Conservation (phyloP, 768 basidiomycete species). For the Lepiota brunneoincarnata region DNA sequence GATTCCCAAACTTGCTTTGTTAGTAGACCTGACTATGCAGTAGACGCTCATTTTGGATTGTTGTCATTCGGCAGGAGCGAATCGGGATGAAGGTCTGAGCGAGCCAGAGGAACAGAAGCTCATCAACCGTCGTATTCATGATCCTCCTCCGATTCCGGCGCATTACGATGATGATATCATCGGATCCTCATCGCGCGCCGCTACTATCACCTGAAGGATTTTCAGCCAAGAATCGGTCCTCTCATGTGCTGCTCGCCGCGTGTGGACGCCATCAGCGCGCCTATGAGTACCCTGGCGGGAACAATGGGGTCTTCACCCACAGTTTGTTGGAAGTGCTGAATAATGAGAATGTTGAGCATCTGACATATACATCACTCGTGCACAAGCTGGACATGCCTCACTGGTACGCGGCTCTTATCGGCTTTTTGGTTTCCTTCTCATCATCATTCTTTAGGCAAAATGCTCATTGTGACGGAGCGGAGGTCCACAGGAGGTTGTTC, state of each 20-base stretch:
- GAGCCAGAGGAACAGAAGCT: slow-evolving; percentile 8
- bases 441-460: slow-evolving; percentile 25
- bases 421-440: neutral
- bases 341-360: slow-evolving; percentile 16
- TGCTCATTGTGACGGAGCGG: slow-evolving; percentile 32
- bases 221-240: slow-evolving; percentile 24
- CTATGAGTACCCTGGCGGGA: slow-evolving; percentile 23
- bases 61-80: slow-evolving; percentile 39
- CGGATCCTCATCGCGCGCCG: slow-evolving; percentile 13
- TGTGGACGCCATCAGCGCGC: slow-evolving; percentile 35
- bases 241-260: slow-evolving; percentile 43
- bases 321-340: slow-evolving; percentile 24
- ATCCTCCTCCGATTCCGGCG: slow-evolving; percentile 23
- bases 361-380: slow-evolving; percentile 33
- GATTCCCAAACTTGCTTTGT: neutral
- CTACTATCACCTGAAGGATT: slow-evolving; percentile 18
- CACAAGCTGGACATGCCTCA: slow-evolving; percentile 26
- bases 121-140: slow-evolving; percentile 21
- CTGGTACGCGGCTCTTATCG: slow-evolving; percentile 18
- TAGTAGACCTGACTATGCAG: neutral
- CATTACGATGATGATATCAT: slow-evolving; percentile 25
- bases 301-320: slow-evolving; percentile 30
- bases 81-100: slow-evolving; percentile 16
- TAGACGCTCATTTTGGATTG: slow-evolving; percentile 48
- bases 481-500: slow-evolving; percentile 30